Conservation (phyloP, 2,329 filamentous ascomycete species). For the Chaetothyriales sp. region DNA sequence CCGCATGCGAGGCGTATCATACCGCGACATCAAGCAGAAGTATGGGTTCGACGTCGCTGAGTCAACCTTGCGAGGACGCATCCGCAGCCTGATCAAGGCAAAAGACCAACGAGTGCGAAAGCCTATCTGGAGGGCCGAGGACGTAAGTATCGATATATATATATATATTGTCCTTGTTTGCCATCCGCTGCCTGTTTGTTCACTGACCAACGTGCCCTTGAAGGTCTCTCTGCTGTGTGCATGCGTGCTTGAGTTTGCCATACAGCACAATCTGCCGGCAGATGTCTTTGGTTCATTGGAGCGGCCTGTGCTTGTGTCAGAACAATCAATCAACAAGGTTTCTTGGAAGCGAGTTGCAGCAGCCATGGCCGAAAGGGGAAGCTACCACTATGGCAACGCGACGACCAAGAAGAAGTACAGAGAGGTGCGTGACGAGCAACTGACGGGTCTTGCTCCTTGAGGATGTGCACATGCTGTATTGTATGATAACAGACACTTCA, state of each 20-base stretch:
- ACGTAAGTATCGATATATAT: constrained; percentile 25
- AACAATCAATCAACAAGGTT: constrained; percentile 29
- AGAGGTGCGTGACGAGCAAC: constrained; percentile 24
- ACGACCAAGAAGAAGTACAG: constrained; percentile 51
- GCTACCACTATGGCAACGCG: constrained; percentile 46
- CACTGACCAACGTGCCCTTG: neutral
- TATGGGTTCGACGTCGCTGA: constrained; percentile 34
- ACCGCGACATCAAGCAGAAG: constrained; percentile 34
- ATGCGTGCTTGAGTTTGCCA: neutral
- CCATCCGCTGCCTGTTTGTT: neutral
- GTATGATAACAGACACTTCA: neutral
- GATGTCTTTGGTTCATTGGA: neutral
- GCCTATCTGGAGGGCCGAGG: constrained; percentile 30
- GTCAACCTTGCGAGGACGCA: constrained; percentile 35
- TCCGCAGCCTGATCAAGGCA: constrained; percentile 32
- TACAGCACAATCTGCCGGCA: neutral
- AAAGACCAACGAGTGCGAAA: constrained; percentile 34
- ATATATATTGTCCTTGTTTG: neutral
- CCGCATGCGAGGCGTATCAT: constrained; percentile 31
- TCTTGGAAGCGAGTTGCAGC: constrained; percentile 47
- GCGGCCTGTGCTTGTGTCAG: neutral
- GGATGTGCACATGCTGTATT: too few species aligned
- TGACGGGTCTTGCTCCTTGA: neutral
- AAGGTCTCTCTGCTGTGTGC: neutral
- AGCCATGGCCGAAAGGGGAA: constrained; percentile 41